Evolutionary conservation across 2,329 filamentous ascomycete species (phyloP), one percentile per base, ranked within the genome.

Genomic region (Chaetomium sp.): DNA sequence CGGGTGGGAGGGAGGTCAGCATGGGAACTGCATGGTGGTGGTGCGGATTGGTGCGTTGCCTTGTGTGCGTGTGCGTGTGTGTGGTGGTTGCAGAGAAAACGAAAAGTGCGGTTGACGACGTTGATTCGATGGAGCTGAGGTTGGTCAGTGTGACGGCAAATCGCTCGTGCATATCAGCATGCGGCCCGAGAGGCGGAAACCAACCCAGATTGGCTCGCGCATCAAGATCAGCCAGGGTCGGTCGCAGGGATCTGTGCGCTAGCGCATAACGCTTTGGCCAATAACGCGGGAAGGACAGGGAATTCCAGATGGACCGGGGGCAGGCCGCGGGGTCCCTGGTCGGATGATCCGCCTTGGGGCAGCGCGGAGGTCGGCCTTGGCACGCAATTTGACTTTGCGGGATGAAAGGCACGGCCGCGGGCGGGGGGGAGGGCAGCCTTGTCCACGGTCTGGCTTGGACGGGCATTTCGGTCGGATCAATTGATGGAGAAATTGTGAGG

Each of bases 141-240:
- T 70, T 66, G 64, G 55, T 35, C 50, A 66, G 69, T 81, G 80
- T 82, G 80, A 82, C 76, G 76, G 79, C 69, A 74, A 69, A 71
- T 76, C 74, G 74, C 76, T 76, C 74, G 76, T 80, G 79, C 79
- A 81, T 76, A 74, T 64, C 51, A 73, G 73, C 75, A 73, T 75
- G 74, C 77, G 79, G 78, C 76, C 75, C 77, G 75, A 77, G 78
- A 78, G 81, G 76, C 73, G 68, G 74, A 70, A 72, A 66, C 70
- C 72, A 72, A 74, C 74, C 74, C 72, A 76, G 78, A 80, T 80
- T 80, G 78, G 78, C 73, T 76, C 70, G 65, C 70, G 56, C 63
- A 67, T 57, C 60, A 59, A 72, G 70, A 74, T 75, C 70, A 71
- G 70, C 71, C 74, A 74, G 68, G 70, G 72, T 68, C 62, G 67